phyloP scores from a whole-genome alignment of 768 basidiomycete genomes.

The Leucosporidium scottii region DNA sequence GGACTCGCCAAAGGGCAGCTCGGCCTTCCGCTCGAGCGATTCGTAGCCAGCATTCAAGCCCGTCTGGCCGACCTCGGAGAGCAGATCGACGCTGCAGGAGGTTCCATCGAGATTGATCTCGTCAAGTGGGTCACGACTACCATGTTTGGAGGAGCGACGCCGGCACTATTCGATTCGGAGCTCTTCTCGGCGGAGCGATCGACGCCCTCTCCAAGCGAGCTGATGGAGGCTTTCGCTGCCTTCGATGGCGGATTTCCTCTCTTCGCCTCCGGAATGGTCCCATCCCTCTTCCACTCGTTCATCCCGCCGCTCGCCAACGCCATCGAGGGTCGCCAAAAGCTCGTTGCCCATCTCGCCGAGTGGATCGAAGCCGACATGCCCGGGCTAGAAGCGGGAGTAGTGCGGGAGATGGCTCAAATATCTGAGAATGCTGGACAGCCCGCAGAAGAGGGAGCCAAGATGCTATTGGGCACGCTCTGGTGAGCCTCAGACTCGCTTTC shows the following conservation, averaged over 20 bases:
- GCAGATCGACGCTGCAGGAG: conserved; percentile 1
- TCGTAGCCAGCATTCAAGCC: background rate
- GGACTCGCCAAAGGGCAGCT: conserved; percentile 19
- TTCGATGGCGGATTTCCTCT: conserved; percentile 33
- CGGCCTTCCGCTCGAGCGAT: conserved; percentile 8
- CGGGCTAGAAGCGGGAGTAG: conserved; percentile 27
- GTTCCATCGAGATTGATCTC: background rate
- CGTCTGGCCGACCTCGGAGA: conserved; percentile 6
- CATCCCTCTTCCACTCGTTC: background rate
- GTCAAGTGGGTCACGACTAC: conserved; percentile 11
- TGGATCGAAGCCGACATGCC: conserved; percentile 24
- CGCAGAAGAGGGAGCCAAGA: conserved; percentile 4
- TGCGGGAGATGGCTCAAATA: conserved; percentile 22
- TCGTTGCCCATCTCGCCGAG: conserved; percentile 1
- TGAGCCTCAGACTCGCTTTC: too few relatives aligned
- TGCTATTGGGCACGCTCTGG: background rate
- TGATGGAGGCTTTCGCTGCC: conserved; percentile 11
- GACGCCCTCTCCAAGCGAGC: conserved; percentile 1
- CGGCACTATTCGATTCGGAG: conserved; percentile 15
- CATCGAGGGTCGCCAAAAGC: background rate
- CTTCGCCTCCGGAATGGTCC: conserved; percentile 24
- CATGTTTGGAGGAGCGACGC: conserved; percentile 14
- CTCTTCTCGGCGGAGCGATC: background rate
- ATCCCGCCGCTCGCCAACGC: conserved; percentile 16
- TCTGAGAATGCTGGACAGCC: background rate